Evolutionary conservation across 2,329 filamentous ascomycete species (phyloP).

Genomic region (Lizonia empirigonia): DNA sequence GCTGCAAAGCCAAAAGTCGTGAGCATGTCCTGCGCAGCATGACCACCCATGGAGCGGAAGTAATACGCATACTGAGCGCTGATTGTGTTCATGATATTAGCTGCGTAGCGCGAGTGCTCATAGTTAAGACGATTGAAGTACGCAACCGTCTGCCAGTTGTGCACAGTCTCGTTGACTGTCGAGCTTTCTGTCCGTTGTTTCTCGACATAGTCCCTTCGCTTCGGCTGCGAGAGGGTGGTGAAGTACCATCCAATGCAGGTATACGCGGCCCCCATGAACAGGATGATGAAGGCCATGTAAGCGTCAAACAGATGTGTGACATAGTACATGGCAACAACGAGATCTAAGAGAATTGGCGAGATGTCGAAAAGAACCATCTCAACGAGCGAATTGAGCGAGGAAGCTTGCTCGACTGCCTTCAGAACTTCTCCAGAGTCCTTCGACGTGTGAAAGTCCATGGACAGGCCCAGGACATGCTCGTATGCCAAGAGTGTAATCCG

Average conservation of each 20-base stretch:
- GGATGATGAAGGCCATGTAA: constrained; percentile 51
- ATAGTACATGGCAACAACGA: constrained; percentile 65
- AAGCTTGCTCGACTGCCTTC: constrained; percentile 68
- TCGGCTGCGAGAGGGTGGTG: constrained; percentile 50
- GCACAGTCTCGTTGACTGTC: constrained; percentile 63
- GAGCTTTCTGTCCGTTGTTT: constrained; percentile 57
- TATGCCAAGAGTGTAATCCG: constrained; percentile 67
- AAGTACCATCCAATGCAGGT: constrained; percentile 57
- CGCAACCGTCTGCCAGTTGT: constrained; percentile 65
- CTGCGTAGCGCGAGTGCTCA: constrained; percentile 58
- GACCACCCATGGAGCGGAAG: constrained; percentile 38
- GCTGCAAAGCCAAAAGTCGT: constrained; percentile 57
- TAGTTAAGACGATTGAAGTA: constrained; percentile 64
- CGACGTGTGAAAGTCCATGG: constrained; percentile 71
- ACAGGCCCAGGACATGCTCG: constrained; percentile 70
- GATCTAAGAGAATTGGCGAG: constrained; percentile 66
- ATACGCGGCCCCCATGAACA: constrained; percentile 53
- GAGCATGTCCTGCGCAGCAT: constrained; percentile 54
- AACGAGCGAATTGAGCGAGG: constrained; percentile 63
- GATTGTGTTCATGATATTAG: constrained; percentile 48
- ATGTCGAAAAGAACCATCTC: constrained; percentile 66
- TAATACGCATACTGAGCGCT: constrained; percentile 41
- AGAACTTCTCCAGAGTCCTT: constrained; percentile 69
- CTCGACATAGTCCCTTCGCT: constrained; percentile 51
- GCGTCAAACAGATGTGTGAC: constrained; percentile 67